A percentile compares a stretch with the other conserved stretches of the same genome.
Evolutionary conservation across 176 grass and related monocot species (phyloP).

Genomic region (Lolium multiflorum): DNA sequence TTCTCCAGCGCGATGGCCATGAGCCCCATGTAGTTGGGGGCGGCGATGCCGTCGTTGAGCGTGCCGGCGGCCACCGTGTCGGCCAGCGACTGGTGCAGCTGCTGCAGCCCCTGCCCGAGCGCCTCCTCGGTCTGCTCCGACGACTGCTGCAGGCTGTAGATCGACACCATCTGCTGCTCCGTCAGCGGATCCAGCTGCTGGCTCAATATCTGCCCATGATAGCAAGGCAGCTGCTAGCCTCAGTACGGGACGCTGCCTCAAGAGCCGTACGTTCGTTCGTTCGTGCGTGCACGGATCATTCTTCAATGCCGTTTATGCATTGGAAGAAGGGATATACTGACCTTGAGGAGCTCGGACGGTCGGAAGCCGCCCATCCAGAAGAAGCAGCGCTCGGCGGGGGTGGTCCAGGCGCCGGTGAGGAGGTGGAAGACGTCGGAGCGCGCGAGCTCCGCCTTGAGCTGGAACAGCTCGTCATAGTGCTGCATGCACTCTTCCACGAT

Average conservation of each 20-base stretch:
- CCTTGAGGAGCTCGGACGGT: conserved; percentile 94
- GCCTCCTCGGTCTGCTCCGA: conserved; percentile 94
- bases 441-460: conserved; percentile 67
- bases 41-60: conserved; percentile 56
- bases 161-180: conserved; percentile 81
- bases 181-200: conserved; percentile 86
- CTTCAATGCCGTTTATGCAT: conserved; percentile 3
- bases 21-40: conserved; percentile 64
- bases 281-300: conserved; percentile 2
- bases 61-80: conserved; percentile 70
- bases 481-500: conserved; percentile 82
- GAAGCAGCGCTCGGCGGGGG: conserved; percentile 85
- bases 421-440: conserved; percentile 89
- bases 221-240: not conserved
- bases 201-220: conserved; percentile 61
- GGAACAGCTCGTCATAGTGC: conserved; percentile 93
- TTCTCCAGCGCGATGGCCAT: conserved; percentile 77
- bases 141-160: conserved; percentile 80
- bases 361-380: conserved; percentile 99
- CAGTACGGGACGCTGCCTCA: conserved; percentile 23
- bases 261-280: not conserved
- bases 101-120: conserved; percentile 75
- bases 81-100: conserved; percentile 76
- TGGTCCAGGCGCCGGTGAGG: conserved; percentile 79
- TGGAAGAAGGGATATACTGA: conserved; percentile 5